phyloP scores from a whole-genome alignment of 345 rosid species.

The Lepidium sativum region DNA sequence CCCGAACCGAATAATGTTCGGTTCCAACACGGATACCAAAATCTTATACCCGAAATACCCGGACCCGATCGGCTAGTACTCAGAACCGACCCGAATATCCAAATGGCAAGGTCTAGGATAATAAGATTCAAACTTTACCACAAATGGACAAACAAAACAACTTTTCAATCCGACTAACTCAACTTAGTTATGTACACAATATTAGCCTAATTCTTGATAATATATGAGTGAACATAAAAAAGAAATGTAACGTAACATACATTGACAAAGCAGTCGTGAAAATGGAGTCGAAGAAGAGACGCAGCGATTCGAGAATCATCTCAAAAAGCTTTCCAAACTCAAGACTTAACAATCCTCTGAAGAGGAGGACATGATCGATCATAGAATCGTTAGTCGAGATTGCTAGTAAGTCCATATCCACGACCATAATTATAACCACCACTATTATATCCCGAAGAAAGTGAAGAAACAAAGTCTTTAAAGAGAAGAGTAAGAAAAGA shows the following conservation, averaged over 20 bases:
- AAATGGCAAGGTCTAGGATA: no score
- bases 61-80: no score
- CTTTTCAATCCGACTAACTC: no score
- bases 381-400: constrained; percentile 47
- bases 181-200: no score
- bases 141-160: no score
- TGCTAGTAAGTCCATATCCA: not conserved
- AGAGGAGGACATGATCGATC: constrained; percentile 58
- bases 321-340: constrained; percentile 53
- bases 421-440: constrained; percentile 9
- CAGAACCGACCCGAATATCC: no score
- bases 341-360: constrained; percentile 47
- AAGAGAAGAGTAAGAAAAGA: constrained; percentile 6
- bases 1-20: no score
- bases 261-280: constrained; percentile 81
- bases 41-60: no score
- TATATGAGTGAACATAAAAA: not conserved
- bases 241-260: constrained; percentile 27
- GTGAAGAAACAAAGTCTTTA: constrained; percentile 1
- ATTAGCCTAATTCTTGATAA: not conserved
- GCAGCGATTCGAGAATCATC: constrained; percentile 74
- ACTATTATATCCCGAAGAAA: constrained; percentile 23
- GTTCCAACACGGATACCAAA: no score
- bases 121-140: no score
- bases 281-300: constrained; percentile 79